A percentile compares a stretch with the other conserved stretches of the same genome.
These are phyloP conservation scores for Fusarium aywerte DNA, from an alignment of 2,329 filamentous ascomycete species.

Conservation along the genomic window DNA sequence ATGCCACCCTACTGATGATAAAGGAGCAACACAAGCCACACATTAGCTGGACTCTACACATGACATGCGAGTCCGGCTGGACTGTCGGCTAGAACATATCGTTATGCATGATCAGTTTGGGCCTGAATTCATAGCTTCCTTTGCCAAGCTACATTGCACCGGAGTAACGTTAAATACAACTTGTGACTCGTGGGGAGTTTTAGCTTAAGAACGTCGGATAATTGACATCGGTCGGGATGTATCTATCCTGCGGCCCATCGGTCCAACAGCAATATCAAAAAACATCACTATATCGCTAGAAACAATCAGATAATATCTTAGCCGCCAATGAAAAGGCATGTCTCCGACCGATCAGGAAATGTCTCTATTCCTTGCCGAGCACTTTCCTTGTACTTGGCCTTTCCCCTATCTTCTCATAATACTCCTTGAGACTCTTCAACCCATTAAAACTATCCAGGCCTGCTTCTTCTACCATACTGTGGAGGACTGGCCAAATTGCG, in stretches of 20 bases:
- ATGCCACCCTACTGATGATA: not conserved
- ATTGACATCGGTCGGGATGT: not conserved
- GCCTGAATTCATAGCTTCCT: not conserved
- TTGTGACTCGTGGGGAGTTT: not conserved
- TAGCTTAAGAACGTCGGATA: conserved; percentile 2
- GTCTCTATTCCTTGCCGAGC: conserved; percentile 25
- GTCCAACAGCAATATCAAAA: not conserved
- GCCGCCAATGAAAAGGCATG: not conserved
- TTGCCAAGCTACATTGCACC: not conserved
- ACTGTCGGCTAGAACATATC: not conserved
- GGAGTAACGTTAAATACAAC: not conserved
- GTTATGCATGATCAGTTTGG: not conserved
- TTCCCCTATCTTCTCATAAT: conserved; percentile 50
- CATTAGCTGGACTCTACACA: not conserved
- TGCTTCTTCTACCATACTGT: conserved; percentile 55
- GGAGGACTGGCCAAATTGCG: conserved; percentile 66
- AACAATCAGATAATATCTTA: not conserved
- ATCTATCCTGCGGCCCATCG: not conserved
- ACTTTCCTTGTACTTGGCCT: conserved; percentile 42
- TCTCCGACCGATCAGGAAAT: not conserved
- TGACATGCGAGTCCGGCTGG: not conserved
- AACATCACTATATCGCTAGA: not conserved
- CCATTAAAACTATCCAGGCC: conserved; percentile 49
- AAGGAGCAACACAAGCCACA: not conserved
- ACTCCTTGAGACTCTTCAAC: conserved; percentile 49